phyloP scores from a whole-genome alignment of 345 rosid genomes.

The Eutrema heterophyllum region DNA sequence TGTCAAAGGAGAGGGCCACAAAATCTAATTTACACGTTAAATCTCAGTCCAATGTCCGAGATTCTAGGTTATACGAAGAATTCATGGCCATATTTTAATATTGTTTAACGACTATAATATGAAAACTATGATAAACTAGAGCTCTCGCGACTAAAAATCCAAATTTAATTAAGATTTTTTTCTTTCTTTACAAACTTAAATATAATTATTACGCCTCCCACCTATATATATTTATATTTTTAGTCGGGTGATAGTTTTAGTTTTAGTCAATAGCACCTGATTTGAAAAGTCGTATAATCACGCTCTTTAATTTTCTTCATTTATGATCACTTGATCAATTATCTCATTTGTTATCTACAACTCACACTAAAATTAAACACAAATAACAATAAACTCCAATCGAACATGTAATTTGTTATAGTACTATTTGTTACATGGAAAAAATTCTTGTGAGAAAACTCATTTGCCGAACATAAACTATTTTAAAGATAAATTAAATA shows the following conservation, averaged over 20 bases:
- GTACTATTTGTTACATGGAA: not conserved
- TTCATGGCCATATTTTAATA: not conserved
- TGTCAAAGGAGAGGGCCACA: constrained; percentile 4
- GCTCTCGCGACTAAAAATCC: not conserved
- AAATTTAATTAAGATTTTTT: not conserved
- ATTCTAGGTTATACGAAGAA: constrained; percentile 7
- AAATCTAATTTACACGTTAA: constrained; percentile 13
- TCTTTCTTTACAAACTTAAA: too few species aligned
- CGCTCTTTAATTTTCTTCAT: not conserved
- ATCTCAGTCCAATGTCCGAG: not conserved
- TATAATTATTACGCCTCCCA: not conserved
- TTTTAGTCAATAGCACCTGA: not conserved
- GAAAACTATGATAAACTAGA: not conserved
- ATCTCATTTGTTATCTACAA: not conserved
- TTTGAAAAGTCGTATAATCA: not conserved
- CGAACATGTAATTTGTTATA: not conserved
- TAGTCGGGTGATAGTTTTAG: not conserved
- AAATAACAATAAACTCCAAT: not conserved
- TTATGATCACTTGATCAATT: not conserved
- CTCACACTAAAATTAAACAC: not conserved
- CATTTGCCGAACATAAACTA: not conserved
- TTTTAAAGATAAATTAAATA: not conserved
- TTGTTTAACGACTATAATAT: not conserved
- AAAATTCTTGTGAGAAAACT: not conserved
- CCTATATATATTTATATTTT: not conserved